A percentile compares a stretch with the other conserved stretches of the same genome.
Conservation (phyloP, 768 basidiomycete genomes). For the Gloeostereum incarnatum region DNA sequence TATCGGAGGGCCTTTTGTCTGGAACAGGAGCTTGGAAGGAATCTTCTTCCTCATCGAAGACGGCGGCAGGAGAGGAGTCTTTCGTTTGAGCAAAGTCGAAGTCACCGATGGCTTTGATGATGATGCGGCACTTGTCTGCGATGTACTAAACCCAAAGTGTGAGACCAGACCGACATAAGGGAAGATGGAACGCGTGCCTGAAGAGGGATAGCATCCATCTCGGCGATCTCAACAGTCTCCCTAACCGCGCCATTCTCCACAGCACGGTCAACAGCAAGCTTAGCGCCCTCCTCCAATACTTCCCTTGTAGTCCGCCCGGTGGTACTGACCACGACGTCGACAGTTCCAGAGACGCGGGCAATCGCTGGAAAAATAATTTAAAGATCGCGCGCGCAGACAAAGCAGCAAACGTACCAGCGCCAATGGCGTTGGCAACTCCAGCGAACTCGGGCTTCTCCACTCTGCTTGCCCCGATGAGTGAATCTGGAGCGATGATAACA, state of each 20-base stretch:
- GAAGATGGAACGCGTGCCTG: constrained; percentile 15
- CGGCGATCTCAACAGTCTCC: constrained; percentile 33
- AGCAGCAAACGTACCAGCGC: constrained; percentile 26
- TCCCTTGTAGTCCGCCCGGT: constrained; percentile 17
- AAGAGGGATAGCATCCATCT: constrained; percentile 40
- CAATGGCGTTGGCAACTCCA: constrained; percentile 47
- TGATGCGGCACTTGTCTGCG: constrained; percentile 32
- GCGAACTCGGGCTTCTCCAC: constrained; percentile 40
- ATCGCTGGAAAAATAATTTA: constrained; percentile 8
- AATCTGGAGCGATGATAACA: constrained; percentile 38
- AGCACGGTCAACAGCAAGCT: constrained; percentile 27
- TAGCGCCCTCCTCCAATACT: constrained; percentile 20
- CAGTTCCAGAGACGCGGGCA: constrained; percentile 25
- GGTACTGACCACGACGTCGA: constrained; percentile 26
- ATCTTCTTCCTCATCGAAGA: too few relatives aligned
- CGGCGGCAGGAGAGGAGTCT: too few relatives aligned
- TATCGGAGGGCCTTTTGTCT: too few relatives aligned
- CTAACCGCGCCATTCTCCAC: constrained; percentile 31
- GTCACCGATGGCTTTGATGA: constrained; percentile 50
- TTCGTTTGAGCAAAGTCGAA: constrained; percentile 15
- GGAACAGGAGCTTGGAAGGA: too few relatives aligned
- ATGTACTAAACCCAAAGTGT: constrained; percentile 19
- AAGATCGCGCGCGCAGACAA: neutral
- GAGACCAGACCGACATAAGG: neutral
- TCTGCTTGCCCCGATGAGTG: constrained; percentile 36